Conservation (phyloP, 805 yeast genomes). For the Yamadazyma endophytica region DNA sequence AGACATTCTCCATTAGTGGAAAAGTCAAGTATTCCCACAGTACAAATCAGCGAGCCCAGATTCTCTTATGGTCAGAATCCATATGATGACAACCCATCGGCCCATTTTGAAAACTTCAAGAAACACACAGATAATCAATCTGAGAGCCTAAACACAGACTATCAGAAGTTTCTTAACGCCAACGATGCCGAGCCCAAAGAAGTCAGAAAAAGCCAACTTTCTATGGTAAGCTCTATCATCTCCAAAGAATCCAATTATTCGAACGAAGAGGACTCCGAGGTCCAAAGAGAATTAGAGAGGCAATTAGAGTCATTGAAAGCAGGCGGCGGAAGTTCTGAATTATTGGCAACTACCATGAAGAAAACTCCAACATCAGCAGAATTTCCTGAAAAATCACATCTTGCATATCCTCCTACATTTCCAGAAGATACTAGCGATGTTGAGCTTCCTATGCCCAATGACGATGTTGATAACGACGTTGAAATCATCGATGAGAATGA, state of each 20-base stretch:
- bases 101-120: constrained; percentile 13
- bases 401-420: too few relatives aligned
- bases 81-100: constrained; percentile 9
- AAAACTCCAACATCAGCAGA: constrained; percentile 1
- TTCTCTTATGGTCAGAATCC: constrained; percentile 8
- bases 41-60: constrained; percentile 2
- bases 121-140: constrained; percentile 1
- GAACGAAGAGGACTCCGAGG: constrained; percentile 21
- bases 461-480: too few relatives aligned
- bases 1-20: constrained; percentile 7
- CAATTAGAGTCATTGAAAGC: constrained; percentile 34
- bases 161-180: constrained; percentile 21
- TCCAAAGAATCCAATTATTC: constrained; percentile 29
- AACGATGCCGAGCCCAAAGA: constrained; percentile 1
- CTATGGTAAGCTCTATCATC: constrained; percentile 40
- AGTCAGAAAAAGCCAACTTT: constrained; percentile 29
- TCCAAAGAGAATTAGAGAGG: constrained; percentile 33
- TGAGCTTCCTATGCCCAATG: too few relatives aligned
- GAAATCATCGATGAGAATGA: too few relatives aligned
- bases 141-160: constrained; percentile 19
- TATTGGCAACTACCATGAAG: constrained; percentile 2
- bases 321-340: constrained; percentile 12
- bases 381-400: constrained; percentile 32
- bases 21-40: constrained; percentile 10
- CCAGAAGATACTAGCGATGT: too few relatives aligned